A percentile compares a stretch with the other conserved stretches of the same genome.
Conservation (phyloP, 73 alveolate genomes). For the Paramecium pentaurelia region DNA sequence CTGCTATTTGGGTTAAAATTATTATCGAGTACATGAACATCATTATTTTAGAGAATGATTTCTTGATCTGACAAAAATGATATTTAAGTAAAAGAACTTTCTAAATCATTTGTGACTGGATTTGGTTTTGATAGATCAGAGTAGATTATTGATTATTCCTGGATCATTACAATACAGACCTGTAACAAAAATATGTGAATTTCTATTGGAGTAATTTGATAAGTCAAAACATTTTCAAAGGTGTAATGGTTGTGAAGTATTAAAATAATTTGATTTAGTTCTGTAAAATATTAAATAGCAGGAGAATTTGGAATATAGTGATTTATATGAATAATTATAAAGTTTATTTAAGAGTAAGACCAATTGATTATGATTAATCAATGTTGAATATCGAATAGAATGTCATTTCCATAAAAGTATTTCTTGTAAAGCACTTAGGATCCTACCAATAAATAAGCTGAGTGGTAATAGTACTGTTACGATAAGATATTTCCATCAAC, state of each 20-base stretch:
- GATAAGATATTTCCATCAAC: background rate
- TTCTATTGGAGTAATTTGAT: background rate
- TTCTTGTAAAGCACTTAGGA: slow-evolving; percentile 5
- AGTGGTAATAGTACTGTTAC: background rate
- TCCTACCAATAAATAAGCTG: slow-evolving; percentile 52
- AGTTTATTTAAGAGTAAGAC: slow-evolving; percentile 52
- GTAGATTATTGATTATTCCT: background rate
- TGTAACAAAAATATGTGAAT: background rate
- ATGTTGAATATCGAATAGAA: slow-evolving; percentile 47
- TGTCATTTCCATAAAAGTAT: slow-evolving; percentile 30
- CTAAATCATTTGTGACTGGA: background rate
- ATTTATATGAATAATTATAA: slow-evolving; percentile 35
- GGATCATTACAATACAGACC: background rate
- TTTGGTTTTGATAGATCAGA: background rate
- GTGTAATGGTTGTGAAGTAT: background rate
- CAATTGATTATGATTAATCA: slow-evolving; percentile 54
- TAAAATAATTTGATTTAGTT: background rate
- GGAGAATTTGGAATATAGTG: slow-evolving; percentile 18
- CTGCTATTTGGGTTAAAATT: background rate
- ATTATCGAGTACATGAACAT: background rate
- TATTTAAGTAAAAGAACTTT: background rate
- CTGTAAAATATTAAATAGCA: background rate
- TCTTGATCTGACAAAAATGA: background rate
- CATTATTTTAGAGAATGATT: background rate
- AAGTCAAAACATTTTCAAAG: background rate